These are phyloP conservation scores for Lachnellula hyalina DNA, from an alignment of 2,329 filamentous ascomycete species.

Conservation along the genomic window DNA sequence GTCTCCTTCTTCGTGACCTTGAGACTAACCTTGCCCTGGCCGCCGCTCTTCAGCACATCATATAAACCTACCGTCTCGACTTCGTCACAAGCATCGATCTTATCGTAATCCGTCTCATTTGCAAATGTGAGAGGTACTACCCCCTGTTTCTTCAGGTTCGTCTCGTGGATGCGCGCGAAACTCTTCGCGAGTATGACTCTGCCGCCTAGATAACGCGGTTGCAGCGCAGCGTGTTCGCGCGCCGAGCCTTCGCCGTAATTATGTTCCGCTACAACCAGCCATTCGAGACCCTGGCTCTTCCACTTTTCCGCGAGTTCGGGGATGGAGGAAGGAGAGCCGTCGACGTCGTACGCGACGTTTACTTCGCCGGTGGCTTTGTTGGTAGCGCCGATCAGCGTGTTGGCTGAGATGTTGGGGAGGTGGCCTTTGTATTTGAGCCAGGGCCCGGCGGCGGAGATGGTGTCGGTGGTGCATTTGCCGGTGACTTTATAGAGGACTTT, in stretches of 20 bases:
- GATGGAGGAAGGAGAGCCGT: conserved; percentile 59
- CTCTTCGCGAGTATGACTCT: conserved; percentile 92
- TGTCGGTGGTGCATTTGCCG: conserved; percentile 95
- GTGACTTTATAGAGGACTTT: conserved; percentile 94
- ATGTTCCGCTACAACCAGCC: conserved; percentile 98
- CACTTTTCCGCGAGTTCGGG: conserved; percentile 95
- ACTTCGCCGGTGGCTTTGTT: conserved; percentile 94
- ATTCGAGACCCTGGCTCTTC: conserved; percentile 93
- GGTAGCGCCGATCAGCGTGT: conserved; percentile 97
- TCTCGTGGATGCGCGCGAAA: conserved; percentile 99
- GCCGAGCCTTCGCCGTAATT: conserved; percentile 98
- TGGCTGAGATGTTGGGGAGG: conserved; percentile 99
- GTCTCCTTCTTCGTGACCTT: conserved; percentile 53
- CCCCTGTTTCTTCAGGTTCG: conserved; percentile 99
- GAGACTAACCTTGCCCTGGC: conserved; percentile 71
- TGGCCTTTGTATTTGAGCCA: conserved; percentile 99
- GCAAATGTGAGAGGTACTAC: conserved; percentile 97
- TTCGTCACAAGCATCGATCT: conserved; percentile 77
- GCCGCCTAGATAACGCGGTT: conserved; percentile 94
- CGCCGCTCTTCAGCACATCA: conserved; percentile 72
- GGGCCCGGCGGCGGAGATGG: conserved; percentile 94
- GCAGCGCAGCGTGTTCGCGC: conserved; percentile 95
- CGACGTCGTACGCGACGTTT: conserved; percentile 93
- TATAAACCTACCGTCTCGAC: conserved; percentile 78
- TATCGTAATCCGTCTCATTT: conserved; percentile 95